Evolutionary conservation across 768 basidiomycete species (phyloP), one percentile per base, ranked within the genome.

Genomic region (Termitomyces sp.): DNA sequence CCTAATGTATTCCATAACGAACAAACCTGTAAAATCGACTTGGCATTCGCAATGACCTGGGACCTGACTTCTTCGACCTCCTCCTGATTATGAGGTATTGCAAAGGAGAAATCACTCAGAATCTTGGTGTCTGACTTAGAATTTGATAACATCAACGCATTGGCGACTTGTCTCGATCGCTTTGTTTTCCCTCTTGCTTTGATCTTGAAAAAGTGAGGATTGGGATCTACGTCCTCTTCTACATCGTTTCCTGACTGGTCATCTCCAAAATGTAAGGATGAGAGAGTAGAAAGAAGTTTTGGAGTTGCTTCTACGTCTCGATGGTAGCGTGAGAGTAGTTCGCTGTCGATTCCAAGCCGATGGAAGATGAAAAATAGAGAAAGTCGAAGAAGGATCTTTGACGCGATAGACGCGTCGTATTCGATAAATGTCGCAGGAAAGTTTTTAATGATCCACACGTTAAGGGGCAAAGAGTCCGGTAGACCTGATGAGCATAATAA

Each of bases 371-470:
- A 65, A 49, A 65, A 65, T 0, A 14, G 9, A 31, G 60, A 62
- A 20, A 65, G 60, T 31, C 57, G 57, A 32, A 3, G 12, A 12
- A 62, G 53, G 43, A 65, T 54, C 25, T 59, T 65, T n/a, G 63
- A 59, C 43, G 37, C 63, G 12, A 65, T 32, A 17, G 63, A 65
- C 42, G 20, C 37, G n/a, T 56, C 36, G 20, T 61, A 60, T 29
- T 43, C 48, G 32, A 9, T 36, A 31, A 45, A 6, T 14, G 65
- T 65, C 0, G 53, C 59, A 1, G 78, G 79, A 56, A 76, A 80
- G 15, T 61, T 56, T 15, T 70, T 62, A 17, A 79, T 17, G 34
- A 81, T 73, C 68, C 66, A 73, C 42, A 38, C 20, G 45, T 65
- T 60, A 29, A 77, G 57, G 10, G 55, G 60, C 25, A 57, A 14